Evolutionary conservation across 2,329 filamentous ascomycete genomes (phyloP).

Genomic region (Leptodontidium sp.): DNA sequence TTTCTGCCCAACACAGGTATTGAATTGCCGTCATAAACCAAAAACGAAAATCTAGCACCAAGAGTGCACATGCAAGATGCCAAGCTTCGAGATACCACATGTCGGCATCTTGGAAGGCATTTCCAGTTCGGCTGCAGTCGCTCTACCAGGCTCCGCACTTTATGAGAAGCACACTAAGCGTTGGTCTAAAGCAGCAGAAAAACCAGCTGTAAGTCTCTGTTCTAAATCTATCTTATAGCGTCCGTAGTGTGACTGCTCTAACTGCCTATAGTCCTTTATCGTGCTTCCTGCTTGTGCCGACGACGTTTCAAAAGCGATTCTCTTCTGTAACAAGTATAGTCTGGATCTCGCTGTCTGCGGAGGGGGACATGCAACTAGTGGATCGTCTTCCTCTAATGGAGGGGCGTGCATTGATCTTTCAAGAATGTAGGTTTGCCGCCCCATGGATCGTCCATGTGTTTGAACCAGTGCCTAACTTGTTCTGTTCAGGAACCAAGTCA

Average conservation of each 20-base stretch:
- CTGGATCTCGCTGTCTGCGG: slow-evolving; percentile 34
- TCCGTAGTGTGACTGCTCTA: neutral
- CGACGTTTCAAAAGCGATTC: slow-evolving; percentile 35
- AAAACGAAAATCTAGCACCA: too few relatives aligned
- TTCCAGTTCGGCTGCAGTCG: neutral
- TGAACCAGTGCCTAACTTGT: slow-evolving; percentile 13
- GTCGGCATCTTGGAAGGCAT: neutral
- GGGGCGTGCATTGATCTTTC: slow-evolving; percentile 39
- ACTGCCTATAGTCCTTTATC: slow-evolving; percentile 32
- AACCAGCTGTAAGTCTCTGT: slow-evolving; percentile 32
- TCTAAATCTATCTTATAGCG: neutral
- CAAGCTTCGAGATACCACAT: neutral
- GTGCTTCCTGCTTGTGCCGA: slow-evolving; percentile 30
- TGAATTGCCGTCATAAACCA: too few relatives aligned
- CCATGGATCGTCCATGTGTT: neutral
- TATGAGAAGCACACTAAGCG: slow-evolving; percentile 26
- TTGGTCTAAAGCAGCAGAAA: slow-evolving; percentile 38
- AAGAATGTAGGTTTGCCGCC: slow-evolving; percentile 29
- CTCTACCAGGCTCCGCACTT: neutral
- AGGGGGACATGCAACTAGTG: slow-evolving; percentile 36
- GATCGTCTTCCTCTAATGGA: slow-evolving; percentile 35
- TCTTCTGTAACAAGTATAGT: slow-evolving; percentile 29
- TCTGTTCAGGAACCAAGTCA: slow-evolving; percentile 27
- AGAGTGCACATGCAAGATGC: neutral
- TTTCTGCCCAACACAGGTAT: too few relatives aligned